These are phyloP conservation scores for Ogataea degrootiae DNA, from an alignment of 805 yeast species.

Conservation along the genomic window DNA sequence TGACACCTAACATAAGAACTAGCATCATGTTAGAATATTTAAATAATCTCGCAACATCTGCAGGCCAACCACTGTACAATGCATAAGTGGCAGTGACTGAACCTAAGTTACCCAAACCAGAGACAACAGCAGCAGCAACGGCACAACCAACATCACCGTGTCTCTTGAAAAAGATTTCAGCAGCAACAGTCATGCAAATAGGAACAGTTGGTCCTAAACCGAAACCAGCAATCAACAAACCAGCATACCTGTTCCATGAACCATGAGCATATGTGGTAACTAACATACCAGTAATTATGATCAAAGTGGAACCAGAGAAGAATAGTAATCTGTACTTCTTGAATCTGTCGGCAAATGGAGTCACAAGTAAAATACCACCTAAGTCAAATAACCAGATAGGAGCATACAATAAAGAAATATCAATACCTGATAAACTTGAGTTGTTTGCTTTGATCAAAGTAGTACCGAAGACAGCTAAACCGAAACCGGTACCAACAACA, in stretches of 20 bases:
- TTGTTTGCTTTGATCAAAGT: conserved; percentile 65
- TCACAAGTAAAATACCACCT: conserved; percentile 65
- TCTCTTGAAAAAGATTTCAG: conserved; percentile 63
- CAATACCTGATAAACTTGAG: conserved; percentile 57
- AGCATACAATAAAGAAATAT: conserved; percentile 72
- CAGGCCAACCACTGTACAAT: conserved; percentile 83
- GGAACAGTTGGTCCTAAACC: conserved; percentile 93
- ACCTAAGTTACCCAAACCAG: conserved; percentile 85
- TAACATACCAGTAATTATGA: conserved; percentile 70
- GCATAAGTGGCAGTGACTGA: conserved; percentile 85
- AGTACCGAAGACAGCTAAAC: conserved; percentile 80
- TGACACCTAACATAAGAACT: conserved; percentile 69
- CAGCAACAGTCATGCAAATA: conserved; percentile 76
- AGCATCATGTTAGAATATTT: conserved; percentile 79
- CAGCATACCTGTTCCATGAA: conserved; percentile 75
- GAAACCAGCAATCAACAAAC: conserved; percentile 75
- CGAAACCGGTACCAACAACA: conserved; percentile 88
- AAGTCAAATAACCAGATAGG: conserved; percentile 89
- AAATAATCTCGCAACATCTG: conserved; percentile 56
- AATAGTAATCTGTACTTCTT: conserved; percentile 55
- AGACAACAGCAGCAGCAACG: conserved; percentile 74
- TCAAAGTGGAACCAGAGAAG: conserved; percentile 55
- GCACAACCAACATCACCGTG: conserved; percentile 87
- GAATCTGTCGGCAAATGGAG: conserved; percentile 75
- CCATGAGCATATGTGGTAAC: conserved; percentile 73